These are phyloP conservation scores for Myriosclerotinia curreyana DNA, from an alignment of 2,329 filamentous ascomycete genomes.

Conservation along the genomic window DNA sequence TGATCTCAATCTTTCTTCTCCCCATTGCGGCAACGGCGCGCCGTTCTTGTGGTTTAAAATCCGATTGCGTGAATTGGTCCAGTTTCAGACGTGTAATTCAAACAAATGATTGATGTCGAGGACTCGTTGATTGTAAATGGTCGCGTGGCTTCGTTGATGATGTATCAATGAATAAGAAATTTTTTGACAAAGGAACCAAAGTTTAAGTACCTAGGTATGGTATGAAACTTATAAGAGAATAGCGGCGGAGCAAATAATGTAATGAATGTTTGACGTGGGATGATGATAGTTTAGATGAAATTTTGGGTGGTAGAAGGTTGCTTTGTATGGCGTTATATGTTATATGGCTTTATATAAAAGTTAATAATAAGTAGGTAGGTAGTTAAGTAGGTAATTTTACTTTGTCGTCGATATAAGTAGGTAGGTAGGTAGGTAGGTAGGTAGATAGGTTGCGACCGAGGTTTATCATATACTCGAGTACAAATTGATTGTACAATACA, in stretches of 20 bases:
- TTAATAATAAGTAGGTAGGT: too few relatives aligned
- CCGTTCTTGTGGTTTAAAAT: slow-evolving; percentile 34
- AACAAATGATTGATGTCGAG: neutral
- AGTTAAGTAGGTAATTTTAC: too few relatives aligned
- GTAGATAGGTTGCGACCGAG: slow-evolving; percentile 3
- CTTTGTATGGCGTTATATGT: too few relatives aligned
- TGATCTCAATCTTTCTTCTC: slow-evolving; percentile 99
- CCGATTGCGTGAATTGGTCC: slow-evolving; percentile 36
- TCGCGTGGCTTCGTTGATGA: slow-evolving; percentile 18
- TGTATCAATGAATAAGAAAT: slow-evolving; percentile 17
- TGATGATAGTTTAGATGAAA: neutral
- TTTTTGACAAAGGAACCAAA: slow-evolving; percentile 5
- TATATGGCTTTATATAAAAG: slow-evolving; percentile 11
- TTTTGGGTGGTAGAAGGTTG: neutral
- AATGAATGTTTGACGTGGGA: slow-evolving; percentile 21
- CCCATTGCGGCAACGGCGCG: slow-evolving; percentile 63
- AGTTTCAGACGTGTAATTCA: slow-evolving; percentile 27
- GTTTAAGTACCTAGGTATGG: too few relatives aligned
- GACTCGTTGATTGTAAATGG: slow-evolving; percentile 7
- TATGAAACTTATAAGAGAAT: slow-evolving; percentile 6
- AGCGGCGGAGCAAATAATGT: neutral
- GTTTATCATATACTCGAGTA: neutral
- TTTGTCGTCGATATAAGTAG: too few relatives aligned
- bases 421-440: neutral
- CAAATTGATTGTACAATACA: neutral